These are phyloP conservation scores for Paspalum vaginatum DNA, from an alignment of 176 grass and related monocot genomes.

Conservation along the genomic window DNA sequence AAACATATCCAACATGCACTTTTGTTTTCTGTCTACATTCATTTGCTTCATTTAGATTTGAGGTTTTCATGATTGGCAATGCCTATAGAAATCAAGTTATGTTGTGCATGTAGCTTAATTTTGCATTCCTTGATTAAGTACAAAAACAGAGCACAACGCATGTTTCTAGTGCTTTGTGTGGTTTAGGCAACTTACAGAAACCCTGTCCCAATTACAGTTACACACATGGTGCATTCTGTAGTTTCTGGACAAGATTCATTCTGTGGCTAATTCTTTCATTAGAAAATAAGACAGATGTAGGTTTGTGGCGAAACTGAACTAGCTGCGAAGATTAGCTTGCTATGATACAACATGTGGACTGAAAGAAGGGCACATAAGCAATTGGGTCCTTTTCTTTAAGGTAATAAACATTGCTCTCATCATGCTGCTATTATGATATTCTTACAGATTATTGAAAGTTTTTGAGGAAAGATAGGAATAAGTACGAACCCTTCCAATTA, in stretches of 20 bases:
- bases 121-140: neutral
- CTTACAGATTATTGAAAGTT: neutral
- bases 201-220: neutral
- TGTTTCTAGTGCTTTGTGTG: neutral
- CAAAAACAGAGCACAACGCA: neutral
- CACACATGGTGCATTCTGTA: neutral
- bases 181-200: neutral
- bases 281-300: neutral
- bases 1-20: neutral
- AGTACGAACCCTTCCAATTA: conserved; percentile 1
- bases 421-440: conserved; percentile 36
- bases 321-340: conserved; percentile 12
- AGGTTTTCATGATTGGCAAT: neutral
- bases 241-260: neutral
- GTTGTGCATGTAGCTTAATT: too few species aligned
- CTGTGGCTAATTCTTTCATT: neutral
- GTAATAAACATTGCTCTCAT: conserved; percentile 4
- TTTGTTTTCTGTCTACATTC: neutral
- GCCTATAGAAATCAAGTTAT: too few species aligned
- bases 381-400: neutral
- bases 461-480: conserved; percentile 23
- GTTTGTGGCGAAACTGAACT: neutral
- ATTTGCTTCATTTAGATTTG: neutral
- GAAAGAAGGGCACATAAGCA: conserved; percentile 1
- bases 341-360: neutral